Percentiles rank a stretch among this genome's conserved stretches.
Evolutionary conservation across 2,329 filamentous ascomycete genomes (phyloP).

Genomic region (Emmonsiellopsis sp.): DNA sequence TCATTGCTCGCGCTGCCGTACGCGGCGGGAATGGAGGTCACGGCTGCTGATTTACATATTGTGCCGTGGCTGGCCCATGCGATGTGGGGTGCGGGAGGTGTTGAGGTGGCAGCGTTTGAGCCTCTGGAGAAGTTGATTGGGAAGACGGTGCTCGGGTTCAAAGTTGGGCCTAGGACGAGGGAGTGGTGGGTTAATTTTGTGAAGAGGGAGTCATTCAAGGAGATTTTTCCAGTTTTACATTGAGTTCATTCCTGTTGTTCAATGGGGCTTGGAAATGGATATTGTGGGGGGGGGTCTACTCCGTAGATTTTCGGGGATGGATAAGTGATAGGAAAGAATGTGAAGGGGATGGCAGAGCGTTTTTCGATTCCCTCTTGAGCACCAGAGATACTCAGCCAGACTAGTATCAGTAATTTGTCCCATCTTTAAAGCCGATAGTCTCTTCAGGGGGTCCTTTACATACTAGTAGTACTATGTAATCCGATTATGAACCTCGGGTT

Average conservation of each 20-base stretch:
- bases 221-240: constrained; percentile 7
- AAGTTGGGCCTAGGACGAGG: constrained; percentile 7
- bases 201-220: constrained; percentile 4
- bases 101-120: constrained; percentile 7
- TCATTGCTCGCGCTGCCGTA: constrained; percentile 8
- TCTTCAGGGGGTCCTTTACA: too few relatives aligned
- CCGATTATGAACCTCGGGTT: too few relatives aligned
- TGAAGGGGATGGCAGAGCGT: too few relatives aligned
- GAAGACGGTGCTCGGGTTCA: constrained; percentile 11
- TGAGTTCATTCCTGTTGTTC: background rate
- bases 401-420: too few relatives aligned
- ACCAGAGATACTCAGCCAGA: too few relatives aligned
- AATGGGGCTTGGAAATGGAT: too few relatives aligned
- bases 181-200: constrained; percentile 8
- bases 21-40: constrained; percentile 8
- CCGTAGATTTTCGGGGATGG: too few relatives aligned
- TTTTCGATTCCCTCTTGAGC: too few relatives aligned
- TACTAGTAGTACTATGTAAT: too few relatives aligned
- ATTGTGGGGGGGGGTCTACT: too few relatives aligned
- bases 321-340: too few relatives aligned
- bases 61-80: constrained; percentile 13
- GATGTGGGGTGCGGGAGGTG: constrained; percentile 6
- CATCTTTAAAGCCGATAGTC: too few relatives aligned
- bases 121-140: constrained; percentile 6
- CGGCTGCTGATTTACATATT: constrained; percentile 10